Percentiles rank a stretch among this genome's conserved stretches.
These are phyloP conservation scores for Hypsizygus ulmarius DNA, from an alignment of 1,284 basidiomycete species.

Conservation along the genomic window DNA sequence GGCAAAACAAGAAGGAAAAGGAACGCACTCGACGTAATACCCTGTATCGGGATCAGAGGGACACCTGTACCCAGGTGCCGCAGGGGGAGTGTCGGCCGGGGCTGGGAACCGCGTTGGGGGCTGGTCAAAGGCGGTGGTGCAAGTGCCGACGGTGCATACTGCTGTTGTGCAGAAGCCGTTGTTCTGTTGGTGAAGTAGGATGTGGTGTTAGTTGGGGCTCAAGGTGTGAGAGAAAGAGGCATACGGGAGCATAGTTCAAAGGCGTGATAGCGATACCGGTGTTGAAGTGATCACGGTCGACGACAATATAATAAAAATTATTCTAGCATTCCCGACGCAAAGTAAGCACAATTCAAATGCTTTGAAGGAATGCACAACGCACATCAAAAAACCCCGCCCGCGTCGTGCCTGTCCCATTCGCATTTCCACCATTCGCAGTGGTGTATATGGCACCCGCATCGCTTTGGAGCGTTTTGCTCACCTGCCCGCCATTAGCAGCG, in stretches of 20 bases:
- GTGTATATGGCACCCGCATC: constrained; percentile 21
- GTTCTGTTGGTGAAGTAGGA: neutral
- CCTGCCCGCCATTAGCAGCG: constrained; percentile 2
- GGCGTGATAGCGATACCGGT: constrained; percentile 23
- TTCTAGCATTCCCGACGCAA: no score
- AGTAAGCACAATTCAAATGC: no score
- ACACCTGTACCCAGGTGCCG: constrained; percentile 8
- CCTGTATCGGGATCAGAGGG: constrained; percentile 6
- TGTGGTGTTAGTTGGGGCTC: neutral
- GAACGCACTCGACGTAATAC: constrained; percentile 14
- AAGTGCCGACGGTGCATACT: constrained; percentile 10
- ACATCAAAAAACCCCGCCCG: constrained; percentile 21
- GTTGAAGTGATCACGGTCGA: constrained; percentile 24
- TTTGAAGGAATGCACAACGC: neutral
- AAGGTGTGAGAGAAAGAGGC: neutral
- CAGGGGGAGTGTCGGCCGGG: constrained; percentile 6
- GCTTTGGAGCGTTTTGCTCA: neutral
- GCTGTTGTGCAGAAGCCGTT: constrained; percentile 14
- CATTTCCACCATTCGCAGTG: constrained; percentile 21
- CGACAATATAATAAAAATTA: constrained; percentile 25
- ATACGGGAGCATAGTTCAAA: constrained; percentile 9
- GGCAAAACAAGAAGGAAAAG: neutral
- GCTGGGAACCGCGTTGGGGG: constrained; percentile 17
- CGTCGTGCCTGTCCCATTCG: constrained; percentile 16
- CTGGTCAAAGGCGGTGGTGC: constrained; percentile 10